These are phyloP conservation scores for Alternaria panax DNA, from an alignment of 2,329 filamentous ascomycete species.

Conservation along the genomic window DNA sequence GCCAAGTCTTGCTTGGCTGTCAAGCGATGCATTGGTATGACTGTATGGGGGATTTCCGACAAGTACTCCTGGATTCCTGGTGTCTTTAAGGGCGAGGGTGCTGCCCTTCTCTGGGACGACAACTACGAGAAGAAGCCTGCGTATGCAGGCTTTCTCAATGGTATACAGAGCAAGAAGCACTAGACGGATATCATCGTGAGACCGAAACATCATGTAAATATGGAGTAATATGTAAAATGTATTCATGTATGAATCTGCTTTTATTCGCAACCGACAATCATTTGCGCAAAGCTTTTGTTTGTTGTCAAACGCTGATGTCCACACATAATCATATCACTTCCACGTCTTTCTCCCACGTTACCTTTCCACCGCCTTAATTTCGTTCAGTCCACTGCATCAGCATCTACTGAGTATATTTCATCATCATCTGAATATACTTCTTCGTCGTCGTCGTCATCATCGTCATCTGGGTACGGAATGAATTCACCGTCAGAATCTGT, in stretches of 20 bases:
- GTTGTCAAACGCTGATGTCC: not conserved
- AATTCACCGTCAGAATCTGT: too few relatives aligned
- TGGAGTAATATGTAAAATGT: not conserved
- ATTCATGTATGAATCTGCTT: not conserved
- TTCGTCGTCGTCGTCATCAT: too few relatives aligned
- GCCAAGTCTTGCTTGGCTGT: constrained; percentile 49
- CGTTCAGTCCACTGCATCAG: too few relatives aligned
- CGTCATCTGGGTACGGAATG: too few relatives aligned
- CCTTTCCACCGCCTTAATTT: too few relatives aligned
- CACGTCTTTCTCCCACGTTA: too few relatives aligned
- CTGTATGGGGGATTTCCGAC: constrained; percentile 58
- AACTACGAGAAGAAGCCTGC: constrained; percentile 49
- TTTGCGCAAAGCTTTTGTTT: not conserved
- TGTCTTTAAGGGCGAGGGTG: constrained; percentile 49
- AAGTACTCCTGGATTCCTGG: constrained; percentile 52
- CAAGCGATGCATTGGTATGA: constrained; percentile 50
- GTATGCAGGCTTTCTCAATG: constrained; percentile 41
- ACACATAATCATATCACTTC: too few relatives aligned
- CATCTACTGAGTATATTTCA: too few relatives aligned
- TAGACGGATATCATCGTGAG: not conserved
- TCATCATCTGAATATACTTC: too few relatives aligned
- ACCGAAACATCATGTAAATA: not conserved
- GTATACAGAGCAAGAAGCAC: constrained; percentile 28
- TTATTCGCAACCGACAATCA: not conserved
- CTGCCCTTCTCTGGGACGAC: constrained; percentile 45